Base-by-base conservation (phyloP, 2,329 filamentous ascomycete species). In the Orbilia brochopaga region DNA sequence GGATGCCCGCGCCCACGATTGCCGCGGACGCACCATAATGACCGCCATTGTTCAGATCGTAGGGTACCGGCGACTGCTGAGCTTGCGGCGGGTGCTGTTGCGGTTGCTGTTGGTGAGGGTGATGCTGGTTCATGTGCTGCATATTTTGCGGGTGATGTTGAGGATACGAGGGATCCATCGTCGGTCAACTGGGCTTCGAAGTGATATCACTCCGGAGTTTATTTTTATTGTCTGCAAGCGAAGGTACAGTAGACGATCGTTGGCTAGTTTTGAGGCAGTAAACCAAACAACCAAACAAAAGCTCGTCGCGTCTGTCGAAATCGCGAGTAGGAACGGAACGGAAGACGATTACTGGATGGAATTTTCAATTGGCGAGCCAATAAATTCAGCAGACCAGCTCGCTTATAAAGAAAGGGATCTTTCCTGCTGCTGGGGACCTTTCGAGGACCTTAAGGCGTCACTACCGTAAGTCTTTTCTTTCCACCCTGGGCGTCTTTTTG, bases 1-100 rank as follows among this genome's bases (percentile, higher is more conserved):
- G 70, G 53, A 74, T 74, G 42, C 75, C 73, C 24, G 74, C 69
- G 54, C 75, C 75, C 62, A 76, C 75, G 35, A 77, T 73, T 59
- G 76, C 76, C 51, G 75, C 74, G 70, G 74, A 76, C 69, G 76
- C 76, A 74, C 76, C 76, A 64, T 77, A 77, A 64, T 76, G 70
- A 17, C 65, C 65, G 15, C 65, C 65, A n/a, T 70, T 58, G 37
- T 27, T 48, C 46, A 70, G 24, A 15, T 70, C 59, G 42, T 70
- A 70, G 5, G 54, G 15, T 30, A 32, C 53, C 53, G 50, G 46
- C 32, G 57, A 37, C 48, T 70, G 65, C 59, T 70, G 65, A 53
- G 58, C 51, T 44, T 63, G 59, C 46, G 50, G 48, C 23, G 59
- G 48, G 23, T 55, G 59, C 19, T 51, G 51, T 53, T 57, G 65